These are phyloP conservation scores for Tilletia walkeri DNA, from an alignment of 1,284 basidiomycete species.

Conservation along the genomic window DNA sequence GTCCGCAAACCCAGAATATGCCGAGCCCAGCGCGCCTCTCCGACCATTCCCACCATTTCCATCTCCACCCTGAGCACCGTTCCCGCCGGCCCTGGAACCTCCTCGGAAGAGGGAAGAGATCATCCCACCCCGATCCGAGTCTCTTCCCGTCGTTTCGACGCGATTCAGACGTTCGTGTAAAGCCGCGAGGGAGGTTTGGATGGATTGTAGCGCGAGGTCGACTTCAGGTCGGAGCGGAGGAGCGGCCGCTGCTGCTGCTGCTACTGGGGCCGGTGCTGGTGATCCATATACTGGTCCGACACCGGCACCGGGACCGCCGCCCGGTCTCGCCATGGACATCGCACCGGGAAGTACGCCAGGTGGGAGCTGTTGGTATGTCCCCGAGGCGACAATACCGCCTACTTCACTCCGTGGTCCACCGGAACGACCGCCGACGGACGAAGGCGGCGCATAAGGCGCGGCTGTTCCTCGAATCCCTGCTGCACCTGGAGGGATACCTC, in stretches of 20 bases:
- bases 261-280: neutral
- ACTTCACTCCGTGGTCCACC: constrained; percentile 19
- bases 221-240: constrained; percentile 34
- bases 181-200: constrained; percentile 84
- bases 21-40: constrained; percentile 15
- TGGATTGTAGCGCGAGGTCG: constrained; percentile 65
- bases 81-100: neutral
- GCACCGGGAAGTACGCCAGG: neutral
- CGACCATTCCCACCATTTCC: constrained; percentile 14
- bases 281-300: neutral
- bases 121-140: constrained; percentile 1
- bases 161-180: constrained; percentile 74
- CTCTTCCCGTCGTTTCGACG: constrained; percentile 34
- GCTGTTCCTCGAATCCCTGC: neutral
- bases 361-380: neutral
- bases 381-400: neutral
- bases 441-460: constrained; percentile 30
- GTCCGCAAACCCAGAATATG: constrained; percentile 19
- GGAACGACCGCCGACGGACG: constrained; percentile 43
- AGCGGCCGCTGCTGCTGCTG: constrained; percentile 29
- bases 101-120: neutral
- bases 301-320: neutral
- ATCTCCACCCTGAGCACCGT: neutral
- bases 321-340: neutral
- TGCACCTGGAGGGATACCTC: neutral